Percentiles rank a stretch among this genome's conserved stretches.
Conservation (phyloP, 495 filamentous ascomycete species). For the Apiosordaria backusii region DNA sequence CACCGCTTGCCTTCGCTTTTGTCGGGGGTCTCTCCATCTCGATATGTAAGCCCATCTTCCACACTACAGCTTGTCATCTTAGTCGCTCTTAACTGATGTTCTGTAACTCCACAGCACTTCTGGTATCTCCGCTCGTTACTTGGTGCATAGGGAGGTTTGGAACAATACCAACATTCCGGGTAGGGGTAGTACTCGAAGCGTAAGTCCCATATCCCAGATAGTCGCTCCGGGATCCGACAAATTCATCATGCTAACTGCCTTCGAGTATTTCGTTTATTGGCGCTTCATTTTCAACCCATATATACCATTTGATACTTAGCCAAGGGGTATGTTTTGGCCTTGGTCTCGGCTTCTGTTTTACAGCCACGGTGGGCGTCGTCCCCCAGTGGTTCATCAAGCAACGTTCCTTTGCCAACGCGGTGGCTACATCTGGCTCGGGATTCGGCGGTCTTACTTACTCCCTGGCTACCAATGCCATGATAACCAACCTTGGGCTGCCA, state of each 20-base stretch:
- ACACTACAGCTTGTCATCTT: not conserved
- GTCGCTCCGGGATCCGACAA: not conserved
- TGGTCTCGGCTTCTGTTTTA: constrained; percentile 75
- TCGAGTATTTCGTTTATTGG: constrained; percentile 55
- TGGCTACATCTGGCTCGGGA: constrained; percentile 69
- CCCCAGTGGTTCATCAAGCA: constrained; percentile 76
- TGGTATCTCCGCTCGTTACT: constrained; percentile 64
- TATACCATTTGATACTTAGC: constrained; percentile 72
- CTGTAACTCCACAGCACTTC: constrained; percentile 48
- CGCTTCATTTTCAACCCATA: constrained; percentile 62
- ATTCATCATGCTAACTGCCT: not conserved
- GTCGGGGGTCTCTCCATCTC: constrained; percentile 70
- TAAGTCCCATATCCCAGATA: constrained; percentile 30
- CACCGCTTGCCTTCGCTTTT: constrained; percentile 63
- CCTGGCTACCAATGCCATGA: constrained; percentile 56
- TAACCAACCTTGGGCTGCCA: constrained; percentile 55
- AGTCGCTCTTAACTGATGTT: constrained; percentile 41
- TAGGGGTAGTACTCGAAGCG: constrained; percentile 58
- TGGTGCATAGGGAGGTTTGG: constrained; percentile 53
- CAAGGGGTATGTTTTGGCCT: constrained; percentile 75
- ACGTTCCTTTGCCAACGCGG: constrained; percentile 69
- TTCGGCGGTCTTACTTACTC: constrained; percentile 66
- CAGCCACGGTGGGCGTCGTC: constrained; percentile 63
- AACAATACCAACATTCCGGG: constrained; percentile 53
- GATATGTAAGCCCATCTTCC: constrained; percentile 31